Evolutionary conservation across 192 early-diverging fungal species (phyloP), one percentile per base, ranked within the genome.

Genomic region (Rhizophagus sp.): DNA sequence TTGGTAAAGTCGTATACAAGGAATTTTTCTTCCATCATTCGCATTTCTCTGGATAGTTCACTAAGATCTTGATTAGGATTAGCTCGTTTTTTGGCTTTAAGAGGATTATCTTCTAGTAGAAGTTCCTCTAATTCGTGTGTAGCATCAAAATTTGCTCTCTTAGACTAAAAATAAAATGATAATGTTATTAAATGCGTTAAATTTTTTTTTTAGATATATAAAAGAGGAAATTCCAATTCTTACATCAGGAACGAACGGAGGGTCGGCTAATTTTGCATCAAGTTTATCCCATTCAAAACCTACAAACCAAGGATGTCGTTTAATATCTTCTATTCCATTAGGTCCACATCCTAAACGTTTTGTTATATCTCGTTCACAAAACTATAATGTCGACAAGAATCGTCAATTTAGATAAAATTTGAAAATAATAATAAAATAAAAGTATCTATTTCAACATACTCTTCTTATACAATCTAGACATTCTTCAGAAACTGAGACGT

Each of bases 111-210:
- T 81, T 99, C 97, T n/a, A 99, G 87, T 57, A 99, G 84, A 39
- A 98, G 89, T 80, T 99, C 98, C 78, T 99, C 97, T 27, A 99
- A 84, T 65, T 99, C 97, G 81, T 98, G 92, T 33, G 96, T 95
- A 10, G 95, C 95, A 88, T 99, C 97, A 84, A 98, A 98, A 81
- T 99, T 99, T 65, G 95, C 92, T 25, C 90, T 85, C 82, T 97
- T 95, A 69, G 89, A 87, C 94, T 96, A 81, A 17, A 67, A 78
- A 67, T 67, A 8, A 68, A 27, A 8, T 22, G 30, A 12, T 33
- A 8, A 30, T 22, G 13, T 69, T 44, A 49, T 44, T 41, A 76
- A 27, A 36, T 41, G 7, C 6, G 5, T 39, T 39, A 41, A 41
- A 41, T 36, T 36, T 36, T 41, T 41, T 41, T 41, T 65, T 50